Percentiles rank a stretch among this genome's conserved stretches.
phyloP scores from a whole-genome alignment of 176 grass and related monocot species.

The Triticum timopheevii region DNA sequence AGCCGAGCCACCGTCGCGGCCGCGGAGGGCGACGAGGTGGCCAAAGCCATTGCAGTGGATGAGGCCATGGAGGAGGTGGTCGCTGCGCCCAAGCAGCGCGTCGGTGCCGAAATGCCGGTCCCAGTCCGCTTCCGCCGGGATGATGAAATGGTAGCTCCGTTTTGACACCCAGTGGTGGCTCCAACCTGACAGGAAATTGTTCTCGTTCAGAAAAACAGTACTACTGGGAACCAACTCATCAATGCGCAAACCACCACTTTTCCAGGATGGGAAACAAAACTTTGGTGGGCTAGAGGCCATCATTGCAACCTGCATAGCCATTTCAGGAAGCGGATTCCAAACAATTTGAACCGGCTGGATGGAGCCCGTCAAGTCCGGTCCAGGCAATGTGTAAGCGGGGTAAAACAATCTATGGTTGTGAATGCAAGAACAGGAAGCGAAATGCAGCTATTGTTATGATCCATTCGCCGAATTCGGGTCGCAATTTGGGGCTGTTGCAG shows the following conservation, averaged over 20 bases:
- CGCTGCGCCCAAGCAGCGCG: constrained; percentile 37
- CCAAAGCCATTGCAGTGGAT: constrained; percentile 92
- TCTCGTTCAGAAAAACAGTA: background rate
- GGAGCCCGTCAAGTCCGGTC: constrained; percentile 6
- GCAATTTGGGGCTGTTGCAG: background rate
- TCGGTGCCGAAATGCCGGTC: constrained; percentile 41
- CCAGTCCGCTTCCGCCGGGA: constrained; percentile 60
- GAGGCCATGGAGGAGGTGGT: constrained; percentile 84
- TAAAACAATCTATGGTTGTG: background rate
- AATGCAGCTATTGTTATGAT: background rate
- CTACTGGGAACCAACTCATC: background rate
- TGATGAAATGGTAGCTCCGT: constrained; percentile 83
- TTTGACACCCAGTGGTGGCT: constrained; percentile 91
- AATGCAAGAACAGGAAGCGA: constrained; percentile 9
- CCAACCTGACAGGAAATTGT: constrained; percentile 70
- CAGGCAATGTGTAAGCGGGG: background rate
- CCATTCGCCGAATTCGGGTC: background rate
- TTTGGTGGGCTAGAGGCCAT: constrained; percentile 35
- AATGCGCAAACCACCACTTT: constrained; percentile 42
- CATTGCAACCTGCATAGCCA: constrained; percentile 21
- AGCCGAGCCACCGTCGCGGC: constrained; percentile 47
- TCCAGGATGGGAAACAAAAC: background rate
- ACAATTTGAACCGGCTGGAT: constrained; percentile 9
- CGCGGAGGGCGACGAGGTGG: constrained; percentile 65
- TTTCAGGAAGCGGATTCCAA: constrained; percentile 28